phyloP scores from a whole-genome alignment of 176 grass and related monocot genomes.

The Raddia guianensis region DNA sequence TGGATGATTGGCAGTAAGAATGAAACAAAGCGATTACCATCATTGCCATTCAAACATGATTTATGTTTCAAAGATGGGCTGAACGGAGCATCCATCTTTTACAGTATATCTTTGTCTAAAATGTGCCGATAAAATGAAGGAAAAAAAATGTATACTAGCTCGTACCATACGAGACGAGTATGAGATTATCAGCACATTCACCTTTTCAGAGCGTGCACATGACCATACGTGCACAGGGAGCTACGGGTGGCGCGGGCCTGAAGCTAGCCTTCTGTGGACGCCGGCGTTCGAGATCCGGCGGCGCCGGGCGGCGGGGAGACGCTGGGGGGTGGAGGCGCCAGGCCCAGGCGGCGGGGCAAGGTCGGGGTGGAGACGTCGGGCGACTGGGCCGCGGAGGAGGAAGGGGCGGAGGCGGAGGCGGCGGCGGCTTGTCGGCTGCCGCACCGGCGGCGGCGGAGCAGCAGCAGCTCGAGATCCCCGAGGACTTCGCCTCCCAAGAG shows the following conservation, averaged over 20 bases:
- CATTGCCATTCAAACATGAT: not conserved
- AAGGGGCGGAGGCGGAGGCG: not conserved
- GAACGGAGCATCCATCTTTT: not conserved
- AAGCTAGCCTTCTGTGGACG: too few relatives aligned
- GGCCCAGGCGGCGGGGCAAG: too few relatives aligned
- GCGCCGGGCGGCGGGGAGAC: too few relatives aligned
- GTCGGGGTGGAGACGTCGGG: too few relatives aligned
- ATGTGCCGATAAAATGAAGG: too few relatives aligned
- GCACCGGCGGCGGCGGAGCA: not conserved
- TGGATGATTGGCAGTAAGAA: not conserved
- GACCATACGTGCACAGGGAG: too few relatives aligned
- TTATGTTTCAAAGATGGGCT: not conserved
- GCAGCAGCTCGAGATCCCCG: slow-evolving; percentile 8
- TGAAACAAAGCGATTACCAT: not conserved
- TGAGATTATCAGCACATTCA: too few relatives aligned
- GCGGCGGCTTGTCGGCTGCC: not conserved
- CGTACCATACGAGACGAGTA: not conserved
- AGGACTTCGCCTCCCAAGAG: slow-evolving; percentile 8
- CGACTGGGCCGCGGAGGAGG: not conserved
- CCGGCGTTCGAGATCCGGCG: too few relatives aligned
- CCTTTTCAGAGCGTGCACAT: too few relatives aligned
- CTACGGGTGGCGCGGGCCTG: too few relatives aligned
- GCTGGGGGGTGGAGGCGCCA: too few relatives aligned
- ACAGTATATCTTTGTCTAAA: not conserved
- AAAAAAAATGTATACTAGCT: not conserved